These are phyloP conservation scores for Starmerella tilneyi DNA, from an alignment of 805 yeast genomes.

Conservation along the genomic window DNA sequence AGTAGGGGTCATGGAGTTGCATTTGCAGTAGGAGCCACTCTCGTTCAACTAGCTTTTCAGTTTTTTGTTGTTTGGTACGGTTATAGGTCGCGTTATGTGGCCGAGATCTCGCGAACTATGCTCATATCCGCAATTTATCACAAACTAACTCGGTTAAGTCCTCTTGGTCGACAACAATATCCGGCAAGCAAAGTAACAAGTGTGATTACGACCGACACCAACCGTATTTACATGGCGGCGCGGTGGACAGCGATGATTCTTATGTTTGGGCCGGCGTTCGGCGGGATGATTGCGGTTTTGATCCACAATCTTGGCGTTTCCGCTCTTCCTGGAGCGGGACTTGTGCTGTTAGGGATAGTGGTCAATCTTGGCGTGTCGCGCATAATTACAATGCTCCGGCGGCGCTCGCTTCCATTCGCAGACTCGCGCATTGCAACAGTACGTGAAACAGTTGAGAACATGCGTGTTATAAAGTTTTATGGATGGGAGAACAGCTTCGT, in stretches of 20 bases:
- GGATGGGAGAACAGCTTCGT: constrained; percentile 85
- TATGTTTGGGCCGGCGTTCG: constrained; percentile 21
- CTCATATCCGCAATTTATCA: constrained; percentile 59
- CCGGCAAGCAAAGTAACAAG: constrained; percentile 67
- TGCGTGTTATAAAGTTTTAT: constrained; percentile 76
- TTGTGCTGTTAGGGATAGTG: constrained; percentile 34
- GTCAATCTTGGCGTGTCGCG: constrained; percentile 41
- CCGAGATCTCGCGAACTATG: constrained; percentile 61
- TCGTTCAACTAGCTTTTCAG: constrained; percentile 43
- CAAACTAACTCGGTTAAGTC: constrained; percentile 55
- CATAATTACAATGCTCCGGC: constrained; percentile 46
- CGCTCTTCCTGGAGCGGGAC: constrained; percentile 59
- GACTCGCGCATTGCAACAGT: constrained; percentile 67
- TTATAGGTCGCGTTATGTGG: constrained; percentile 49
- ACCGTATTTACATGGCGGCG: constrained; percentile 54
- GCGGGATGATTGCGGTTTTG: constrained; percentile 51
- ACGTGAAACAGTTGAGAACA: constrained; percentile 66
- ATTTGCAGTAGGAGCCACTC: constrained; percentile 58
- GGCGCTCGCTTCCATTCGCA: constrained; percentile 50
- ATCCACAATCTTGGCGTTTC: constrained; percentile 61
- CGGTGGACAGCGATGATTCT: constrained; percentile 23
- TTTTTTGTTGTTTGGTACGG: constrained; percentile 52
- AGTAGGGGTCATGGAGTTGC: constrained; percentile 56
- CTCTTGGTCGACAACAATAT: constrained; percentile 46
- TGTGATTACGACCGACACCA: constrained; percentile 68